Evolutionary conservation across 1,139 yeast genomes (phyloP), one percentile per base, ranked within the genome.

Genomic region (Magnusiomyces magnusii): DNA sequence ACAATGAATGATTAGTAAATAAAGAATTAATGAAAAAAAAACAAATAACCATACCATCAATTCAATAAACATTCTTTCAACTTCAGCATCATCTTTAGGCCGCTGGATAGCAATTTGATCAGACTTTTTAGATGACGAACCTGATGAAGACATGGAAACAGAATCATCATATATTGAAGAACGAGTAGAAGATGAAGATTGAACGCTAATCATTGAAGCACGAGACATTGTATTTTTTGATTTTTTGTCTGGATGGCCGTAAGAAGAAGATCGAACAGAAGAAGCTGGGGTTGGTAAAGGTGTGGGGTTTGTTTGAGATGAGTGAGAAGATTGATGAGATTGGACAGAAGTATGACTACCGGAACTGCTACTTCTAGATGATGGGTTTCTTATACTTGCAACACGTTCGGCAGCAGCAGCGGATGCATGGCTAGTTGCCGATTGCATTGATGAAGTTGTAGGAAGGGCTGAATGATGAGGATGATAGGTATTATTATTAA

Each of bases 51-150:
- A 47, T 62, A 67, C 68, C 70, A 75, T 70, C 54, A 74, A 63
- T 24, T 71, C 73, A 51, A 68, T 62, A 63, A 75, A 76, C 71
- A 72, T 66, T 31, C 62, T 65, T 51, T 75, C 73, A n/a, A 76
- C 68, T 25, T 67, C 67, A 0, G 64, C 65, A 56, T 71, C 73
- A 54, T 67, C 68, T 36, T 67, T 63, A 2, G 76, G 75, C 57
- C 57, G 59, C 57, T 52, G 49, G 15, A 64, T 58, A 17, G 63
- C 62, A 54, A 58, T 57, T 24, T 44, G 47, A 15, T 36, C 54
- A 34, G 36, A n/a, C 36, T 50, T 55, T 28, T 39, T 50, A 44
- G 54, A 62, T 21, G 27, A 44, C 3, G 49, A 5, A 44, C 51
- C 61, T 21, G 27, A 44, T 10, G 49, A 5, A 44, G 55, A 58